Conservation (phyloP, 108 stramenopile species). For the Nannochloropsis gaditana region DNA sequence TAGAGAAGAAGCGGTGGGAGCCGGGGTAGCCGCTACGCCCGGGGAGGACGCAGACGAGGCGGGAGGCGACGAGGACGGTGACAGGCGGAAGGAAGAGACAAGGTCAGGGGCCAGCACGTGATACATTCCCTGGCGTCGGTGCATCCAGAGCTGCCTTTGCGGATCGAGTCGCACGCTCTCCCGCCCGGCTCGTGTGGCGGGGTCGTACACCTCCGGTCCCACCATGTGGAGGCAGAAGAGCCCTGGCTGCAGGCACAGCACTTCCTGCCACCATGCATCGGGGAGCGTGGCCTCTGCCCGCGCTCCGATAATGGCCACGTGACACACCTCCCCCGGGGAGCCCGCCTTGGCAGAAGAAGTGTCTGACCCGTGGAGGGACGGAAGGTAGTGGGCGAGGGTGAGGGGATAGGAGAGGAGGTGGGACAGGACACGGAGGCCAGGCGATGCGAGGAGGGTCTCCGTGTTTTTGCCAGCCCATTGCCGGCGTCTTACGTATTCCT, state of each 20-base stretch:
- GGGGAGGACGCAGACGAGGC: not conserved
- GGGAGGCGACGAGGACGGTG: not conserved
- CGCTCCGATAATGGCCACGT: not conserved
- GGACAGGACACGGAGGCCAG: not conserved
- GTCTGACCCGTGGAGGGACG: not conserved
- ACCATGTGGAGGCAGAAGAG: constrained; percentile 16
- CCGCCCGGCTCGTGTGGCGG: not conserved
- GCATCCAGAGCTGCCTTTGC: not conserved
- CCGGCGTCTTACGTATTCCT: not conserved
- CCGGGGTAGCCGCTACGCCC: not conserved
- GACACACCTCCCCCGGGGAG: not conserved
- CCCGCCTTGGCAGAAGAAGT: not conserved
- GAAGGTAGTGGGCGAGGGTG: not conserved
- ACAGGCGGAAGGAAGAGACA: not conserved
- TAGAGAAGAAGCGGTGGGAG: too few species aligned
- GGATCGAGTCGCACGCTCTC: not conserved
- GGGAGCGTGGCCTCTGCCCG: not conserved
- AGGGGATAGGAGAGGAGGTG: not conserved
- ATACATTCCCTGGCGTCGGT: not conserved
- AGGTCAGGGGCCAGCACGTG: not conserved
- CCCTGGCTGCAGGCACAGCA: not conserved
- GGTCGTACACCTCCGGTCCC: not conserved
- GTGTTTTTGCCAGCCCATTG: not conserved
- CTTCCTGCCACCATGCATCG: not conserved
- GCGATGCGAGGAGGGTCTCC: not conserved